Percentiles rank a stretch among this genome's conserved stretches.
Evolutionary conservation across 2,329 filamentous ascomycete genomes (phyloP).

Genomic region (Dactylellina leptospora): DNA sequence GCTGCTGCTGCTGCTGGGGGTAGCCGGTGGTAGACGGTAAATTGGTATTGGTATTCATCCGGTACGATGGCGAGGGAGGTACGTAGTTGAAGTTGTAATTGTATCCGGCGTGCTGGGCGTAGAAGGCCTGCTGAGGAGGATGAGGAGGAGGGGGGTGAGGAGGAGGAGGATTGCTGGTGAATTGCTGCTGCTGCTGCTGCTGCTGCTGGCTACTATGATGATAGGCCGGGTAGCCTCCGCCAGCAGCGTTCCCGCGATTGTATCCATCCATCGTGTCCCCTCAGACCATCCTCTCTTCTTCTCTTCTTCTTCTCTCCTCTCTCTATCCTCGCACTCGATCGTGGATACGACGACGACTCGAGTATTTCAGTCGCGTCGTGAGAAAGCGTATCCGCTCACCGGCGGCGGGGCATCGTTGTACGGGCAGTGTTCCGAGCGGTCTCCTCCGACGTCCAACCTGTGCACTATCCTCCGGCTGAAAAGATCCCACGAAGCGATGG

Average conservation of each 20-base stretch:
- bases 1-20: not conserved
- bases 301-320: too few relatives aligned
- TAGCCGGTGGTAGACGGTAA: not conserved
- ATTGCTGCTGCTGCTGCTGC: not conserved
- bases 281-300: not conserved
- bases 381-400: not conserved
- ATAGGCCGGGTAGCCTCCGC: not conserved
- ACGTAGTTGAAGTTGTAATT: conserved; percentile 51
- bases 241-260: conserved; percentile 20
- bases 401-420: too few relatives aligned
- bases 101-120: conserved; percentile 38
- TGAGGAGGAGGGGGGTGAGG: not conserved
- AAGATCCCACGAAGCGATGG: not conserved
- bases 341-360: not conserved
- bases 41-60: not conserved
- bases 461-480: not conserved
- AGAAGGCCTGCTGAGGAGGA: conserved; percentile 21
- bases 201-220: conserved; percentile 17
- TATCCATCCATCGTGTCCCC: conserved; percentile 38
- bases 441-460: conserved; percentile 12
- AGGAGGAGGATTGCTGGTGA: conserved; percentile 2
- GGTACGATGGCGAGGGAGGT: conserved; percentile 14
- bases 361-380: not conserved
- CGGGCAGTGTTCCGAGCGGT: conserved; percentile 3
- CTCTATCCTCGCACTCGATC: not conserved